Evolutionary conservation across 371 early-diverging fungal species (phyloP), one percentile per base, ranked within the genome.

Genomic region (Actinomortierella wolfii): DNA sequence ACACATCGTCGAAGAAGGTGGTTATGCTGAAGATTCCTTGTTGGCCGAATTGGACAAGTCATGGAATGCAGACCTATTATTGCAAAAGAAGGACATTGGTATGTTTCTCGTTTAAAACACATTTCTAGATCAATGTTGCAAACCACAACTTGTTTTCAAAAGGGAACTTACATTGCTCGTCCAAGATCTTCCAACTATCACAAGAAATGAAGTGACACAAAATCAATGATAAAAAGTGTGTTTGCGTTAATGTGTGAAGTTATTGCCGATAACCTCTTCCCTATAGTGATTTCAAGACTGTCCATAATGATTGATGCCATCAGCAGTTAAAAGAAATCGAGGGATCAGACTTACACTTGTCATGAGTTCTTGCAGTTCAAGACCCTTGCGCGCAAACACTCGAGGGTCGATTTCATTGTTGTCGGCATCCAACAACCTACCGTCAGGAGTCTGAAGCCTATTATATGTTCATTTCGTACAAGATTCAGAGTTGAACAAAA

Each of bases 131-230:
- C 17, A 13, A 55, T n/a, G 25, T 8, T 20, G 14, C 25, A 45
- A 2, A 28, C 1, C 5, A 42, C 21, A 18, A 26, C n/a, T n/a
- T n/a, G n/a, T n/a, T n/a, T n/a, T n/a, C n/a, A 20, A 0, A 24
- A 14, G 4, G 20, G 8, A 25, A 51, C 65, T 47, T 61, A 66
- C 73, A 71, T 71, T 2, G 73, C 57, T 15, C 73, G 66, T 20
- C 73, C 73, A 44, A 71, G 40, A 26, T 71, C 73, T 44, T 71
- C 73, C 11, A 70, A 64, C 70, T 70, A 39, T 39, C n/a, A n/a
- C n/a, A n/a, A 34, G 15, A 15, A 2, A 29, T 34, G 43, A 1
- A 8, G 39, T 14, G 29, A 21, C 23, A 25, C 25, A 13, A 44
- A 3, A 25, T 26, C 11, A 6, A 29, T 9, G 11, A 17, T 8